Evolutionary conservation across 805 yeast genomes (phyloP).

Genomic region (Yarrowia osloensis): DNA sequence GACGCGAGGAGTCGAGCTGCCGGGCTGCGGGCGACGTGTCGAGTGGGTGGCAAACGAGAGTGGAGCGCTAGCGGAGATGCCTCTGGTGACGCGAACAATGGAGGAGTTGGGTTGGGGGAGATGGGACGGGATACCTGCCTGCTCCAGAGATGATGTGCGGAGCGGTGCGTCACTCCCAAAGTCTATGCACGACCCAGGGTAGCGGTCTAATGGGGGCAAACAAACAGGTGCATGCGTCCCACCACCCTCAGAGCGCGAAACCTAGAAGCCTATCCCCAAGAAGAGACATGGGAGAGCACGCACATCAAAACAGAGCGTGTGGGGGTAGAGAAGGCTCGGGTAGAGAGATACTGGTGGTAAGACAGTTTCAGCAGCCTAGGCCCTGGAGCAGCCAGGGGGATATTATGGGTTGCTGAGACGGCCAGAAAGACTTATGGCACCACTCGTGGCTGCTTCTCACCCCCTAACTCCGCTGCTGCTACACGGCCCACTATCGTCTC

Average conservation of each 20-base stretch:
- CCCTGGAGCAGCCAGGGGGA: not conserved
- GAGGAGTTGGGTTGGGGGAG: not conserved
- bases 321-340: no score
- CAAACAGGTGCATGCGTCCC: conserved; percentile 4
- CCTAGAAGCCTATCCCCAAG: not conserved
- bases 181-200: conserved; percentile 29
- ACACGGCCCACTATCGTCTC: no score
- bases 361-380: no score
- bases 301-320: not conserved
- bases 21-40: not conserved
- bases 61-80: not conserved
- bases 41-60: not conserved
- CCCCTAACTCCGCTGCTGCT: no score
- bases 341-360: no score
- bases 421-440: no score
- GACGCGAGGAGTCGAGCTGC: no score
- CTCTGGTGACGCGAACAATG: not conserved
- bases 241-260: not conserved
- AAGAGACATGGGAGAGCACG: no score
- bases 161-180: conserved; percentile 22
- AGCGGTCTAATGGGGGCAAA: conserved; percentile 30
- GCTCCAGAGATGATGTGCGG: conserved; percentile 5
- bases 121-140: not conserved
- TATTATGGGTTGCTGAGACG: no score
- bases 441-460: no score